Conservation (phyloP, 495 filamentous ascomycete genomes). For the Astrothelium macrocarpum region DNA sequence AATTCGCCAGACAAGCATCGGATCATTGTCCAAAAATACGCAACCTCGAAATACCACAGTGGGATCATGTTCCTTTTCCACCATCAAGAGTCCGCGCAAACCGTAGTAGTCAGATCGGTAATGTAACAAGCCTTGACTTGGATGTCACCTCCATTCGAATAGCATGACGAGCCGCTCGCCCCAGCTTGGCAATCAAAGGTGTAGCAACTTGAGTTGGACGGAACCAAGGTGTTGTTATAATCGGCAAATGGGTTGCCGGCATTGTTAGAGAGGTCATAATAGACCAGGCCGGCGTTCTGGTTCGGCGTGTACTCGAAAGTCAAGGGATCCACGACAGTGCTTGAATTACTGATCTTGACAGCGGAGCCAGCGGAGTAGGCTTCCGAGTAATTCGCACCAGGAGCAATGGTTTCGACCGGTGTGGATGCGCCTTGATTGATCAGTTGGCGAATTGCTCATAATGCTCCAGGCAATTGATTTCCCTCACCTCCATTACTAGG, state of each 20-base stretch:
- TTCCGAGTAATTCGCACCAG: neutral
- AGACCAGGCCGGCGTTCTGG: neutral
- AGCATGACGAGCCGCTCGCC: neutral
- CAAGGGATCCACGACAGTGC: neutral
- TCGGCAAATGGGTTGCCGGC: neutral
- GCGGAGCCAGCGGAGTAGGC: neutral
- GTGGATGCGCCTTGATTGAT: neutral
- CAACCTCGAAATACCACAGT: neutral
- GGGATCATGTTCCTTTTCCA: neutral
- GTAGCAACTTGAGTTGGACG: neutral
- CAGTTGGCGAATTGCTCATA: neutral
- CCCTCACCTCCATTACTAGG: neutral
- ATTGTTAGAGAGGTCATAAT: slow-evolving; percentile 1
- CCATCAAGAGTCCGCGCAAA: neutral
- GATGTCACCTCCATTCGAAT: neutral
- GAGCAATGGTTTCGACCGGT: neutral
- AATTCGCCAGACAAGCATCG: no score
- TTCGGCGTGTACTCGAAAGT: neutral
- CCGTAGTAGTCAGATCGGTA: neutral
- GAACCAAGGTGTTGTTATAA: neutral
- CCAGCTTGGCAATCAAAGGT: neutral
- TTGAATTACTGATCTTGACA: neutral
- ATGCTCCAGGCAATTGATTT: neutral
- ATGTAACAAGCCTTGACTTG: neutral
- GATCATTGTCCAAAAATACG: no score